Evolutionary conservation across 352 stramenopile genomes (phyloP).

Genomic region (Elongisporangium prolatum): DNA sequence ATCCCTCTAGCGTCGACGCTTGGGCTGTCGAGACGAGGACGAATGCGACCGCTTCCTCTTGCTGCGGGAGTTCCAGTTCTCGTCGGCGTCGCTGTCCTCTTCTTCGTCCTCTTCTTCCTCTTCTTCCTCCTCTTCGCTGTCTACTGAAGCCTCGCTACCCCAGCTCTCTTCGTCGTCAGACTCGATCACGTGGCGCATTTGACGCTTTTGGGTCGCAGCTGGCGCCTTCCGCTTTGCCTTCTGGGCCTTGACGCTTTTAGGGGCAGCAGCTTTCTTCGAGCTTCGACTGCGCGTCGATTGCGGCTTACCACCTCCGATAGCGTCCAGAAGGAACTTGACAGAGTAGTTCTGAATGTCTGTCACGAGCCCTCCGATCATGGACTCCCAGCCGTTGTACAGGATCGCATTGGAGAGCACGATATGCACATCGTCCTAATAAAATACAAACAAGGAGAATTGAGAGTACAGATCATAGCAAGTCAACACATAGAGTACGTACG

Average conservation of each 20-base stretch:
- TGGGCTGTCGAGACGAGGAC: conserved; percentile 12
- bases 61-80: conserved; percentile 34
- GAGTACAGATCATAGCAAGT: background rate
- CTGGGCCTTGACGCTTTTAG: conserved; percentile 11
- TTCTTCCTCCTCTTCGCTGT: conserved; percentile 46
- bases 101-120: conserved; percentile 32
- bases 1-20: conserved; percentile 17
- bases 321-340: conserved; percentile 70
- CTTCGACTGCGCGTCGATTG: conserved; percentile 10
- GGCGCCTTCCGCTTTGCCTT: conserved; percentile 17
- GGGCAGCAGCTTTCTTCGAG: background rate
- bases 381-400: conserved; percentile 70
- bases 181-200: conserved; percentile 19
- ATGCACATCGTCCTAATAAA: conserved; percentile 53
- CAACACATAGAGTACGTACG: conserved; percentile 31
- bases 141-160: conserved; percentile 31
- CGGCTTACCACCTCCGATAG: conserved; percentile 27
- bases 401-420: conserved; percentile 80
- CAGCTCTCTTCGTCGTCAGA: conserved; percentile 52
- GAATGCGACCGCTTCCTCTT: conserved; percentile 28
- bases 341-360: conserved; percentile 66
- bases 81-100: conserved; percentile 13
- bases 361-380: conserved; percentile 51
- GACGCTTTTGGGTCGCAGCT: conserved; percentile 24
- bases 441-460: background rate